Conservation (phyloP, 1,284 basidiomycete genomes). For the Marasmius tenuissimus region DNA sequence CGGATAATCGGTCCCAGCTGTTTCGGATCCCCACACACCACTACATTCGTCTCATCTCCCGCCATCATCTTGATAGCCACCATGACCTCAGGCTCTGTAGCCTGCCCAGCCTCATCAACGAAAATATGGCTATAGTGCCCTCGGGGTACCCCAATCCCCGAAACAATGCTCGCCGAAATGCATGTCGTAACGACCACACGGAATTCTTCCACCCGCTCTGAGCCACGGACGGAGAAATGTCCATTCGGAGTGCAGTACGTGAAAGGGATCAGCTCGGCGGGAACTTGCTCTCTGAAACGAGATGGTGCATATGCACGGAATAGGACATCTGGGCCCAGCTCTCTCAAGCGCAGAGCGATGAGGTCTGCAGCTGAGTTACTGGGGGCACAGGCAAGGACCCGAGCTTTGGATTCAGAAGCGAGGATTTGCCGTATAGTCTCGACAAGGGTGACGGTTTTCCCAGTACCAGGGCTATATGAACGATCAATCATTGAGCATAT, state of each 20-base stretch:
- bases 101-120: slow-evolving; percentile 67
- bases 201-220: slow-evolving; percentile 43
- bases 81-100: slow-evolving; percentile 61
- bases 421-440: slow-evolving; percentile 65
- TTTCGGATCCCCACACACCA: slow-evolving; percentile 62
- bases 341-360: slow-evolving; percentile 40
- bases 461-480: slow-evolving; percentile 49
- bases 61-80: slow-evolving; percentile 57
- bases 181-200: slow-evolving; percentile 62
- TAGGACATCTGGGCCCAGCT: slow-evolving; percentile 35
- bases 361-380: slow-evolving; percentile 64
- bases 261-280: slow-evolving; percentile 41
- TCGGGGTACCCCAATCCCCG: slow-evolving; percentile 52
- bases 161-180: slow-evolving; percentile 54
- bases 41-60: slow-evolving; percentile 48
- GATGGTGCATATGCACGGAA: slow-evolving; percentile 70
- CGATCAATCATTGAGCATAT: not conserved
- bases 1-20: slow-evolving; percentile 65
- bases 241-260: slow-evolving; percentile 38
- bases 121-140: slow-evolving; percentile 68
- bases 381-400: slow-evolving; percentile 64
- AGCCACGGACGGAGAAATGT: slow-evolving; percentile 46
- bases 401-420: slow-evolving; percentile 36
- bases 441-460: slow-evolving; percentile 68
- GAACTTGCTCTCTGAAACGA: slow-evolving; percentile 42